Evolutionary conservation across 805 yeast genomes (phyloP).

Genomic region (Tetrapisispora namnaoensis): DNA sequence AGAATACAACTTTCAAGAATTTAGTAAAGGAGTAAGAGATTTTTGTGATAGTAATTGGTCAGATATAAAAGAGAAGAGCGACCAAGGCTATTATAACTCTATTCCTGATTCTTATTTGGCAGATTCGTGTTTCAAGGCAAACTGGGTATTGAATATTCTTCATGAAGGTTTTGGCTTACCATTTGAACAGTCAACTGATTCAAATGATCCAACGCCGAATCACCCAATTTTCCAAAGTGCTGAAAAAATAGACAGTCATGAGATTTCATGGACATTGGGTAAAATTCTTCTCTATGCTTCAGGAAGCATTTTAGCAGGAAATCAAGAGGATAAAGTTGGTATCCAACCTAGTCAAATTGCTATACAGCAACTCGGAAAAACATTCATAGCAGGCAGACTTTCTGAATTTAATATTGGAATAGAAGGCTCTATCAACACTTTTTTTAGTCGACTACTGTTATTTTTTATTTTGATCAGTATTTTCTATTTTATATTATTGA

Average conservation of each 20-base stretch:
- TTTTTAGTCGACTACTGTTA: background rate
- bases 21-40: constrained; percentile 52
- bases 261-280: constrained; percentile 93
- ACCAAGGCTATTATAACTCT: constrained; percentile 47
- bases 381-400: constrained; percentile 19
- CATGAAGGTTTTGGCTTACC: constrained; percentile 93
- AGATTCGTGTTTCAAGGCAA: constrained; percentile 87
- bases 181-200: constrained; percentile 37
- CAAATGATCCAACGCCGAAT: constrained; percentile 18
- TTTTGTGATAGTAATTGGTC: constrained; percentile 78
- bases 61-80: constrained; percentile 38
- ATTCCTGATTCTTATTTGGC: constrained; percentile 47
- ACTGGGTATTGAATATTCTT: constrained; percentile 82
- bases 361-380: constrained; percentile 12
- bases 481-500: background rate
- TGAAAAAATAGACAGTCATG: constrained; percentile 69
- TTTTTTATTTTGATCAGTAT: background rate
- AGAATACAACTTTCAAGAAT: constrained; percentile 64
- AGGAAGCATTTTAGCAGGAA: constrained; percentile 38
- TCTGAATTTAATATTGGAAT: too few relatives aligned
- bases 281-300: constrained; percentile 77
- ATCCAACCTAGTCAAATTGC: constrained; percentile 20
- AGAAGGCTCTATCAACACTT: background rate
- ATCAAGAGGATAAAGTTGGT: constrained; percentile 15
- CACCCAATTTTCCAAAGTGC: constrained; percentile 74